phyloP scores from a whole-genome alignment of 2,329 filamentous ascomycete species.

The Diaporthe citri region DNA sequence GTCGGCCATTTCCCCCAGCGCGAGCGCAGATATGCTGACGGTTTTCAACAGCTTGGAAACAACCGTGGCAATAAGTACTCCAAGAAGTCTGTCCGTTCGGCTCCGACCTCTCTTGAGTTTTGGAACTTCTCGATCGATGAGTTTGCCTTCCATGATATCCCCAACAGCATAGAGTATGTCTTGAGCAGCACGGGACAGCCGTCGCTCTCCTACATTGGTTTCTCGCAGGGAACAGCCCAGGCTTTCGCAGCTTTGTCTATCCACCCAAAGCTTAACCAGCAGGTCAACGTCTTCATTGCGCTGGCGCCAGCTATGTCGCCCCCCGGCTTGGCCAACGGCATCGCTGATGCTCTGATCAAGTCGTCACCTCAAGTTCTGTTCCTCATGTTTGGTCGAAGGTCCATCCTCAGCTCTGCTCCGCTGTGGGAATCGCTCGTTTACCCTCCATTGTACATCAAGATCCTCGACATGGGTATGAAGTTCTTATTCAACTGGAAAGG shows the following conservation, averaged over 20 bases:
- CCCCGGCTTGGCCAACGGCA: constrained; percentile 86
- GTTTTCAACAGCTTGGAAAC: constrained; percentile 79
- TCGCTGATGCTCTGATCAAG: constrained; percentile 94
- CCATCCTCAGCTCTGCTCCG: constrained; percentile 90
- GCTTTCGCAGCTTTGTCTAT: constrained; percentile 95
- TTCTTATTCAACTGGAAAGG: constrained; percentile 94
- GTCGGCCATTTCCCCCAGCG: not conserved
- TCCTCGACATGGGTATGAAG: constrained; percentile 84
- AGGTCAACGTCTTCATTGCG: constrained; percentile 96
- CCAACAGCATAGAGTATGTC: constrained; percentile 93
- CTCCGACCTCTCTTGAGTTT: constrained; percentile 82
- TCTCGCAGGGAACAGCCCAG: constrained; percentile 96
- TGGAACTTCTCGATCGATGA: constrained; percentile 99
- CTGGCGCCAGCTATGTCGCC: constrained; percentile 97
- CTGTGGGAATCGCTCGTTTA: constrained; percentile 99
- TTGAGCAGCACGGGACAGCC: constrained; percentile 84
- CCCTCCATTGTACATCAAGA: constrained; percentile 89
- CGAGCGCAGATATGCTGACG: constrained; percentile 48
- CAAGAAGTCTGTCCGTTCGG: constrained; percentile 86
- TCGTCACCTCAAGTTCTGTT: constrained; percentile 93
- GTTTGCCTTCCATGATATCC: constrained; percentile 97
- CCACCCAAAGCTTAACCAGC: constrained; percentile 90
- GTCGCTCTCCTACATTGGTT: constrained; percentile 94
- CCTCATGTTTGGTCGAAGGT: constrained; percentile 90
- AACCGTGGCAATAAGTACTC: constrained; percentile 99